These are phyloP conservation scores for Penicillium sp. DNA, from an alignment of 2,329 filamentous ascomycete species.

Conservation along the genomic window DNA sequence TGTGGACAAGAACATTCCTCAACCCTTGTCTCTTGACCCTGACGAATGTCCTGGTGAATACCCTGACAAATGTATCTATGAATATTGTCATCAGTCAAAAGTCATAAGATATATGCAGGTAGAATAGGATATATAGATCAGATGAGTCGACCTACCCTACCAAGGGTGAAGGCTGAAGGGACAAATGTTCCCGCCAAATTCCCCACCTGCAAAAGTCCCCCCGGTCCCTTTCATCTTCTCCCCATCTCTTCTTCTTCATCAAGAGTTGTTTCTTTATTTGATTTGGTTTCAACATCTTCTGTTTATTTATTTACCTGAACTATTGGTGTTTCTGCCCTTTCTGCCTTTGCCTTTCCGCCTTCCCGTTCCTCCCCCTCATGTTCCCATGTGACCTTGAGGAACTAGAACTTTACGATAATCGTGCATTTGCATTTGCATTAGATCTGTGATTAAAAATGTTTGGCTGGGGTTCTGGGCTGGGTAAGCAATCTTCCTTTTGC, in stretches of 20 bases:
- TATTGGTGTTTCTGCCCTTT: not conserved
- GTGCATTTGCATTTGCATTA: conserved; percentile 10
- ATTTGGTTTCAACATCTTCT: not conserved
- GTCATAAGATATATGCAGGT: not conserved
- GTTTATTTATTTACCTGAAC: not conserved
- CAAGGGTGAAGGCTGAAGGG: not conserved
- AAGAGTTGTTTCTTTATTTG: not conserved
- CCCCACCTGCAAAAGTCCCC: conserved; percentile 12
- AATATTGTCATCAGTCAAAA: not conserved
- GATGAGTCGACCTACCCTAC: not conserved
- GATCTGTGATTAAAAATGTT: conserved; percentile 27
- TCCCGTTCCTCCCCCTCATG: not conserved
- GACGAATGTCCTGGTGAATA: no score
- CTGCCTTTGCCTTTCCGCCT: not conserved
- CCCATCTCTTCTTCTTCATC: not conserved
- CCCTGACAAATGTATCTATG: not conserved
- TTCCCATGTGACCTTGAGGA: conserved; percentile 6
- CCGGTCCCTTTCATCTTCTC: not conserved
- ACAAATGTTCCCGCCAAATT: not conserved
- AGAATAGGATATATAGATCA: not conserved
- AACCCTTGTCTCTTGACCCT: not conserved
- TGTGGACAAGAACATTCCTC: not conserved
- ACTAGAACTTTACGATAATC: conserved; percentile 5
- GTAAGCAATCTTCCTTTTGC: conserved; percentile 25
- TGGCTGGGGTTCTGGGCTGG: conserved; percentile 35